Percentiles rank a stretch among this genome's conserved stretches.
Conservation (phyloP, 2,329 filamentous ascomycete species). For the Sporothrix luriei region DNA sequence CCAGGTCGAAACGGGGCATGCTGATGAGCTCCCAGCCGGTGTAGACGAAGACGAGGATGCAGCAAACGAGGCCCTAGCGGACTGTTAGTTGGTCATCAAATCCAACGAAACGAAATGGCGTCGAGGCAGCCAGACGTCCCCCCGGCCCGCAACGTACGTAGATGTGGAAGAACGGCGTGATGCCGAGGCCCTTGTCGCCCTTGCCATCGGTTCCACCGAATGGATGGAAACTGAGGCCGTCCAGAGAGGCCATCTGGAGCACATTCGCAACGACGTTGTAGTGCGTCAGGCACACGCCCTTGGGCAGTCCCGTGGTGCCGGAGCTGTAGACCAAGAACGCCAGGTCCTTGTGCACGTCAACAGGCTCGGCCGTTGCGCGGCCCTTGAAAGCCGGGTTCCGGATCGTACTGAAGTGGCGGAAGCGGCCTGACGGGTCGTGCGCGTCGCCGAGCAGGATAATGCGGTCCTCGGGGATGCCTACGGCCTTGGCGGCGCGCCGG, state of each 20-base stretch:
- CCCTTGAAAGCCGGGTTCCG: conserved; percentile 57
- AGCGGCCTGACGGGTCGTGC: conserved; percentile 58
- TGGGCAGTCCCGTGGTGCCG: conserved; percentile 87
- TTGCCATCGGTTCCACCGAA: conserved; percentile 61
- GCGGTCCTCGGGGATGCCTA: conserved; percentile 68
- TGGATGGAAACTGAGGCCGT: conserved; percentile 59
- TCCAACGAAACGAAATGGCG: background rate
- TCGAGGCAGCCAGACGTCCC: background rate
- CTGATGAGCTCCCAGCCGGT: conserved; percentile 68
- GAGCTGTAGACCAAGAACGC: conserved; percentile 87
- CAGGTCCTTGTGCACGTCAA: conserved; percentile 71
- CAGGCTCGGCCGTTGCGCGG: conserved; percentile 45
- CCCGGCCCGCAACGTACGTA: conserved; percentile 59
- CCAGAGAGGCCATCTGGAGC: conserved; percentile 56
- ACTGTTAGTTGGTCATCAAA: background rate
- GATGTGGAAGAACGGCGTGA: conserved; percentile 89
- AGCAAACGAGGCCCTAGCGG: conserved; percentile 64
- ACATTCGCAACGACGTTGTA: conserved; percentile 78
- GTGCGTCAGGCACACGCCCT: conserved; percentile 87
- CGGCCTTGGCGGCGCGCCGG: conserved; percentile 66
- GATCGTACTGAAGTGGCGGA: conserved; percentile 74
- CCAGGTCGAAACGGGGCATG: conserved; percentile 79
- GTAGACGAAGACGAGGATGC: conserved; percentile 69
- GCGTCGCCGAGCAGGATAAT: conserved; percentile 77
- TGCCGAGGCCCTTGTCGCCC: conserved; percentile 73